Evolutionary conservation across 495 filamentous ascomycete genomes (phyloP).

Genomic region (Aspergillus ostianus): DNA sequence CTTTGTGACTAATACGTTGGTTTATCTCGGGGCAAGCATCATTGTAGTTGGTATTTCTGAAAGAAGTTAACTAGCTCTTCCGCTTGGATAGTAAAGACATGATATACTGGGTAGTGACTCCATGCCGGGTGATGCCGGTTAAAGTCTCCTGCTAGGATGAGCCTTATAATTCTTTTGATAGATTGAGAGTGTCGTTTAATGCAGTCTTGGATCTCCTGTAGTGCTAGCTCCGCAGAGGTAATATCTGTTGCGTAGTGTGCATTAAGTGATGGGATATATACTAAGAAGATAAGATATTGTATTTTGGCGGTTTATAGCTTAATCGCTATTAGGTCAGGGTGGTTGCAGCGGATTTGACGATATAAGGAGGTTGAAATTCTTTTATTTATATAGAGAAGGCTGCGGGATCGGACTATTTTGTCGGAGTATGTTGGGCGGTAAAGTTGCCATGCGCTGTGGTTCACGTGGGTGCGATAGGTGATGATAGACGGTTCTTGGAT

Average conservation of each 20-base stretch:
- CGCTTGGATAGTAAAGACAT: slow-evolving; percentile 4
- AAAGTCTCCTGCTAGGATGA: slow-evolving; percentile 25
- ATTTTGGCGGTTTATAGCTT: slow-evolving; percentile 26
- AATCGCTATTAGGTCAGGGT: slow-evolving; percentile 23
- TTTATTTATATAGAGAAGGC: slow-evolving; percentile 27
- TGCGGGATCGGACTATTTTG: slow-evolving; percentile 13
- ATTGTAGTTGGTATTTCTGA: slow-evolving; percentile 8
- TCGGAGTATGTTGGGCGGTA: slow-evolving; percentile 19
- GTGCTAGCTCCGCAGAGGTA: slow-evolving; percentile 6
- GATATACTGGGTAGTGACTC: slow-evolving; percentile 10
- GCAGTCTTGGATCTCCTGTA: slow-evolving; percentile 20
- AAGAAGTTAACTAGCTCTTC: slow-evolving; percentile 20
- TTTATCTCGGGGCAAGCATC: slow-evolving; percentile 8
- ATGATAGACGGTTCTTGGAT: slow-evolving; percentile 29
- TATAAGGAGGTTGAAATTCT: slow-evolving; percentile 26
- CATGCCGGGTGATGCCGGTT: slow-evolving; percentile 25
- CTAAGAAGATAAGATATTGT: slow-evolving; percentile 25
- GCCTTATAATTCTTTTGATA: slow-evolving; percentile 4
- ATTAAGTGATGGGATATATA: slow-evolving; percentile 19
- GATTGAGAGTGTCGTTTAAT: slow-evolving; percentile 12
- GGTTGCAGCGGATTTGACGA: slow-evolving; percentile 24
- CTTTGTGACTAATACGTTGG: slow-evolving; percentile 14
- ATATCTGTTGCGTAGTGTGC: slow-evolving; percentile 4
- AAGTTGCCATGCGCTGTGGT: slow-evolving; percentile 28
- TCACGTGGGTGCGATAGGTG: slow-evolving; percentile 24